phyloP scores from a whole-genome alignment of 2,329 filamentous ascomycete genomes.

The Exophiala calicioides region DNA sequence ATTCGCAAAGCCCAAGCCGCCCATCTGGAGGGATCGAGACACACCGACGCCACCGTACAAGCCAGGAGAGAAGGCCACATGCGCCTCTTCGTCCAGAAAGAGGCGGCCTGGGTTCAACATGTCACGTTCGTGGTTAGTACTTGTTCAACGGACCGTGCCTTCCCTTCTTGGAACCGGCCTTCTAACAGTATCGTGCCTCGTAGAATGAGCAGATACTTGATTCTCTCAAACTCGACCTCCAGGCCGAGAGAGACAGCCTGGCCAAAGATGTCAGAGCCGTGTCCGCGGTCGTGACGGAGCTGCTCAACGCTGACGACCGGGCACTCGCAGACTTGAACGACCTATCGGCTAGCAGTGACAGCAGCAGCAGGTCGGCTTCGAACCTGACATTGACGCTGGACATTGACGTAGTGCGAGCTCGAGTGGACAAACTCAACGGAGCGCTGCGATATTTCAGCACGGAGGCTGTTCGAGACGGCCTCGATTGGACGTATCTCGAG shows the following conservation, averaged over 20 bases:
- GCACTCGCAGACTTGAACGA: constrained; percentile 17
- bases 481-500: constrained; percentile 27
- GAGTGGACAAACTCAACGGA: constrained; percentile 8
- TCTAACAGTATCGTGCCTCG: not conserved
- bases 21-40: not conserved
- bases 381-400: constrained; percentile 1
- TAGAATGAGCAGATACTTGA: constrained; percentile 20
- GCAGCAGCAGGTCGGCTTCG: no score
- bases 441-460: constrained; percentile 20
- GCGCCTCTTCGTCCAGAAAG: constrained; percentile 14
- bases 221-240: constrained; percentile 6
- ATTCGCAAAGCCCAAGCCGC: constrained; percentile 12
- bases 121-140: constrained; percentile 18
- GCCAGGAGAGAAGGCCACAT: constrained; percentile 7
- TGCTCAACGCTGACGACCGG: constrained; percentile 24
- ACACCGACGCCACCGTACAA: not conserved
- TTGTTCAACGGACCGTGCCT: not conserved
- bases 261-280: constrained; percentile 15
- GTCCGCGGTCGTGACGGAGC: constrained; percentile 3
- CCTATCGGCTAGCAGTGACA: not conserved
- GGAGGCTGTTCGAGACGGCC: constrained; percentile 21
- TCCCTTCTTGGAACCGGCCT: not conserved
- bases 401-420: constrained; percentile 2
- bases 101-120: constrained; percentile 19
- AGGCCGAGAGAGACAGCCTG: constrained; percentile 3